Evolutionary conservation across 768 basidiomycete species (phyloP), one percentile per base, ranked within the genome.

Genomic region (Trametes sanguinea): DNA sequence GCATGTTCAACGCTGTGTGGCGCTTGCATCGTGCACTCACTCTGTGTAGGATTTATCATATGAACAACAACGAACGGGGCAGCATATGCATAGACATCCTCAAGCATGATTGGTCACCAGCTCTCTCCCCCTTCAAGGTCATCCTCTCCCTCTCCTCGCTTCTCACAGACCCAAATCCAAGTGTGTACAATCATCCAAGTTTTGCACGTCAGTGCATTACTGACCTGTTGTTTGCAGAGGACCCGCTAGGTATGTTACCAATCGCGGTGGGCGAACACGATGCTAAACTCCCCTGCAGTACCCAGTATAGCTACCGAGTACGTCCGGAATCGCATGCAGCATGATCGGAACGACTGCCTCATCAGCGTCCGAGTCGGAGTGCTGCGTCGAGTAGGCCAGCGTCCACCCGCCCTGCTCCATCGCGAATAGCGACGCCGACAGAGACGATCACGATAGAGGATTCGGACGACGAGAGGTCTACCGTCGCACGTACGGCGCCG

Each of bases 71-170:
- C 53, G 89, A 91, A 60, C 81, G 83, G 53, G 91, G 90, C 45
- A 82, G 80, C 65, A 88, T 93, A 55, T 94, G 91, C 70, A 90
- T 94, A 66, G 91, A 97, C 75, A 93, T 96, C 53, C 83, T 98
- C 61, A 97, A 98, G 77, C 83, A 86, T 69, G 90, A 92, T 69
- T 98, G 95, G 95, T 95, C 92, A 1, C 95, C 95, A 6, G 95
- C 95, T 2, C 76, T 98, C 27, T 95, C 94, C 2, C 79, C 97
- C 51, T 95, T 92, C 81, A 97, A 98, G 78, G 91, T 96, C 69
- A 88, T 98, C 75, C 84, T 98, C 17, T 95, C 94, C 30, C 82
- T 98, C 4, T 95, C 94, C 0, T 95, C 94, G 0, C 84, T 98
- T 10, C 80, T 98, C 52, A 95, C 94, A 10, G 95, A 97, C 67